Base-by-base conservation (phyloP, 805 yeast genomes). In the Barnettozyma populi region DNA sequence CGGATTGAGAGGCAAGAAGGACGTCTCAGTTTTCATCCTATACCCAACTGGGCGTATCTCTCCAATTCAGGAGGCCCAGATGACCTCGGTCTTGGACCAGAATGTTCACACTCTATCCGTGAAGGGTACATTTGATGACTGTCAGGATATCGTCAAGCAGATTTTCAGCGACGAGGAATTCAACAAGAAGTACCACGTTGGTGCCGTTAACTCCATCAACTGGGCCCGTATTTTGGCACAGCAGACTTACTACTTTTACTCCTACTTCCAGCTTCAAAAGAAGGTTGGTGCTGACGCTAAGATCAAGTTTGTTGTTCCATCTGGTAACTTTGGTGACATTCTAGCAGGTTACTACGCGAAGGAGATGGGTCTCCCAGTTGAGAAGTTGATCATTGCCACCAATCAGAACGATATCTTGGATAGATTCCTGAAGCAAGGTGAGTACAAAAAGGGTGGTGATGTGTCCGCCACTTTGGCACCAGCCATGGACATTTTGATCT, bases 161-260 rank as follows among this genome's bases (percentile, higher is more conserved):
- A 82, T 92, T 52, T 94, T 94, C 67, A 94, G 92, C 52, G 99
- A 94, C 66, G 71, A 66, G 45, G 89, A 84, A 54, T 94, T 94
- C 75, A 94, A 94, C 70, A 78, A 76, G 55, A 84, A 82, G 66
- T 86, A 90, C 71, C 97, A 90, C 62, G 85, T 94, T 49, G 99
- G 98, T 58, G 99, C 99, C 16, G 96, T 94, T 52, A 94, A 94
- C 72, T 90, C 98, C 42, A 94, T 94, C 67, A 94, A 94, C 76
- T 94, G 99, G 99, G 98, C 99, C 8, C 83, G 99, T 71, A 94
- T 94, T 57, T 77, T 94, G 59, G 97, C 99, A 37, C 99, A 94
- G 73, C 92, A 90, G 66, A 90, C 99, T 20, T 94, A 94, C 72
- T 94, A 94, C 73, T 94, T 90, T 76, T 82, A 86, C 68, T 80